Base-by-base conservation (phyloP, 2,329 filamentous ascomycete genomes). In the Cordyceps javanica region DNA sequence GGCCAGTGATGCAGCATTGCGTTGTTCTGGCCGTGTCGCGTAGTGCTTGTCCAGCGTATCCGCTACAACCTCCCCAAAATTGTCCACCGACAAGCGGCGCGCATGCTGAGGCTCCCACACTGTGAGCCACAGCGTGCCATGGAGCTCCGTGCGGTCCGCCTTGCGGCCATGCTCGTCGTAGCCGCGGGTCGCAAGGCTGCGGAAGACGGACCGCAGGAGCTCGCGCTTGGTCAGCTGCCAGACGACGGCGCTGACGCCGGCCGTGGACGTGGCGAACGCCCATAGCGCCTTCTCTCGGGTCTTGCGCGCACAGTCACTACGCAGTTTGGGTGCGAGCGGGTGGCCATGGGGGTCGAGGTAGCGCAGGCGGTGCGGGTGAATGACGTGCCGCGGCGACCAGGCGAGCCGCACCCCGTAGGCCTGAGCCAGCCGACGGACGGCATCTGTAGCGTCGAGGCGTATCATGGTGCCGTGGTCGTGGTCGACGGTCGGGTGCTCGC, bases 341-440 rank as follows among this genome's bases (percentile, higher is more conserved):
- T 75, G 69, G 6, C 68, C 70, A 10, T 64, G 63, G 1, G 68
- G 66, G 6, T 66, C 66, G 21, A 76, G 65, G 57, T 65, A 72
- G 6, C 62, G 62, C 14, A 71, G 60, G 55, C 74, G 66, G 57
- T 67, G 66, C 4, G 68, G 67, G 30, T 69, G 64, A 48, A 75
- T 60, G 55, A 70, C 61, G 60, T 75, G 68, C 9, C 58, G 53
- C 10, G 65, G 58, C 21, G 62, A 66, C 51, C 67, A 70, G 19
- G 61, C 62, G 8, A 72, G 39, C 2, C 55, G 61, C 51, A 67
- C 62, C 30, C 60, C 55, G 51, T 68, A 70, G 7, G 60, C 44
- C 3, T 55, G 53, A 10, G 53, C 25, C 5, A 68, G 39, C 19
- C 45, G 42, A 9, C 56, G 50, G 4, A 68, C 42, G 11, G 60